phyloP scores from a whole-genome alignment of 2,329 filamentous ascomycete species.

The Claviceps paspali region DNA sequence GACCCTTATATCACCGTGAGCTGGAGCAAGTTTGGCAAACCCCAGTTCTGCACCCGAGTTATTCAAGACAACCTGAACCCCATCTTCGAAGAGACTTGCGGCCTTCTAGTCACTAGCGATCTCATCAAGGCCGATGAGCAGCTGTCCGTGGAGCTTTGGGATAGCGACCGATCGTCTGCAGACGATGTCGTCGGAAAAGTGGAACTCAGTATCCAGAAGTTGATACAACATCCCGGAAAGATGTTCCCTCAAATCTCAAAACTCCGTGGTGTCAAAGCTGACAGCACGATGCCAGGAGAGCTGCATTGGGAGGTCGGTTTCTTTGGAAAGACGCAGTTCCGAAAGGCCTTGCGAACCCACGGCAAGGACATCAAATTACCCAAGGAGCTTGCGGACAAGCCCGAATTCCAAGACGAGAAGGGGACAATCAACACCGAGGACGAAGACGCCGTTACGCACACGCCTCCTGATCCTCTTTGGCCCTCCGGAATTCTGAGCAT shows the following conservation, averaged over 20 bases:
- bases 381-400: constrained; percentile 54
- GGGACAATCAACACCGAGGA: constrained; percentile 53
- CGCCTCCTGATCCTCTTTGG: constrained; percentile 91
- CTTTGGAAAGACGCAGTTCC: constrained; percentile 81
- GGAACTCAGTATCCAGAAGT: constrained; percentile 82
- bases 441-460: constrained; percentile 76
- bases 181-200: constrained; percentile 94
- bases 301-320: constrained; percentile 94
- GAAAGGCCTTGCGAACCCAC: constrained; percentile 69
- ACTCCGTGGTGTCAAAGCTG: constrained; percentile 67
- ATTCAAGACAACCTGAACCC: constrained; percentile 92
- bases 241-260: constrained; percentile 86
- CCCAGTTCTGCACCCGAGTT: constrained; percentile 92
- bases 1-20: constrained; percentile 92
- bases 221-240: constrained; percentile 80
- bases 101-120: constrained; percentile 73
- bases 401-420: constrained; percentile 72
- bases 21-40: constrained; percentile 94
- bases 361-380: constrained; percentile 71
- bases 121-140: constrained; percentile 89
- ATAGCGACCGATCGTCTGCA: constrained; percentile 80
- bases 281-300: constrained; percentile 80
- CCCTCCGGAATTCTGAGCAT: constrained; percentile 79
- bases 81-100: constrained; percentile 77
- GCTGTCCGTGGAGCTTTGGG: constrained; percentile 88